phyloP scores from a whole-genome alignment of 257 asterid species.

The Euphrasia confusa region DNA sequence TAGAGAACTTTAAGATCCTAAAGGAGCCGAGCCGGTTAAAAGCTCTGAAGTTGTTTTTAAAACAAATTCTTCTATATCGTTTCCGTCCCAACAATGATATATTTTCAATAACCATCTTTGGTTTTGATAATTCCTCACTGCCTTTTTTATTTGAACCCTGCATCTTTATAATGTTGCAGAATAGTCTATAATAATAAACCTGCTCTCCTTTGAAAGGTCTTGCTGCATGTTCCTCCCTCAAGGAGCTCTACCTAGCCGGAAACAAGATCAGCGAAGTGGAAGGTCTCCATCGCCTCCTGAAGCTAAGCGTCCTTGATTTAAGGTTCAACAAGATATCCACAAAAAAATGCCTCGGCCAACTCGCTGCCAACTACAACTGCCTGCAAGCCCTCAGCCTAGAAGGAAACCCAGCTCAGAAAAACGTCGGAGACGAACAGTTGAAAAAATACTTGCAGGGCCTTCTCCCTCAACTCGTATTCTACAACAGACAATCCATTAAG shows the following conservation, averaged over 20 bases:
- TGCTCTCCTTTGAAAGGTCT: slow-evolving; percentile 53
- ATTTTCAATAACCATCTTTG: no score
- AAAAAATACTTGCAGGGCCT: slow-evolving; percentile 75
- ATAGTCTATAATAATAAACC: slow-evolving; percentile 1
- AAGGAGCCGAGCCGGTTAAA: no score
- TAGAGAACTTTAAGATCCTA: no score
- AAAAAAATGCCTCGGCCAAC: slow-evolving; percentile 85
- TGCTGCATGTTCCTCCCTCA: slow-evolving; percentile 82
- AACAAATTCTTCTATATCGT: no score
- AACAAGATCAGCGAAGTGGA: slow-evolving; percentile 97
- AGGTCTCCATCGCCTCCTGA: slow-evolving; percentile 97
- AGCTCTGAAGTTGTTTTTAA: no score
- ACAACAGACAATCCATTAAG: slow-evolving; percentile 69
- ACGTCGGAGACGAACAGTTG: slow-evolving; percentile 84
- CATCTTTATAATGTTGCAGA: no score
- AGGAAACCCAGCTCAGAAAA: slow-evolving; percentile 94
- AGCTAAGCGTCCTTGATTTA: slow-evolving; percentile 69
- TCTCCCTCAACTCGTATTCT: slow-evolving; percentile 72
- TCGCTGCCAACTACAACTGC: slow-evolving; percentile 89
- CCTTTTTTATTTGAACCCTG: no score
- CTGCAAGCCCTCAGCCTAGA: slow-evolving; percentile 88
- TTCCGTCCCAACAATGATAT: no score
- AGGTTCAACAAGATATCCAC: slow-evolving; percentile 96
- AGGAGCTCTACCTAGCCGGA: slow-evolving; percentile 88
- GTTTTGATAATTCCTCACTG: not conserved